These are phyloP conservation scores for Pseudocercospora pini-densiflorae DNA, from an alignment of 2,329 filamentous ascomycete species.

Conservation along the genomic window DNA sequence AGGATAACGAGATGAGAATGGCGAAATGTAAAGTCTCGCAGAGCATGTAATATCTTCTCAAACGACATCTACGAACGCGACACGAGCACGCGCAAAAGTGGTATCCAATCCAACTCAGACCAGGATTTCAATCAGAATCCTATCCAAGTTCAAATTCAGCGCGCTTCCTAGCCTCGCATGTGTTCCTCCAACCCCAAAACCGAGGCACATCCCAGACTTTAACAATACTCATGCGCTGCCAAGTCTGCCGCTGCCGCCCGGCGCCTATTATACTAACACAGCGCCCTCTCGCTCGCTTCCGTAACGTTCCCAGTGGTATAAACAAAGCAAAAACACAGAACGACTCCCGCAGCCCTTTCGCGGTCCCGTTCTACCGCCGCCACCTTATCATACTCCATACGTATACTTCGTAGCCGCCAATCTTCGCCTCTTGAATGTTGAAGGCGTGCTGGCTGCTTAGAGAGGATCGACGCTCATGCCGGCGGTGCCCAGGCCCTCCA, in stretches of 20 bases:
- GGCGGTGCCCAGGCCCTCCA: conserved; percentile 23
- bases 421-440: not conserved
- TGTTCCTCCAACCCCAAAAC: not conserved
- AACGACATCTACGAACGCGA: not conserved
- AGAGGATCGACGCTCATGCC: conserved; percentile 22
- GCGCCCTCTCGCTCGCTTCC: not conserved
- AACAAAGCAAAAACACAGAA: not conserved
- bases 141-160: not conserved
- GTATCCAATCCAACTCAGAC: conserved; percentile 15
- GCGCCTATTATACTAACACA: conserved; percentile 8
- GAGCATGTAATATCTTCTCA: not conserved
- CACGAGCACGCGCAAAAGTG: conserved; percentile 14
- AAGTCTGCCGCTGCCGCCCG: not conserved
- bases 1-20: not conserved
- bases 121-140: not conserved
- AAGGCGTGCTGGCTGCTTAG: conserved; percentile 8
- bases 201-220: not conserved
- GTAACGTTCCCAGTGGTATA: conserved; percentile 7
- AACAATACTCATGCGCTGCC: conserved; percentile 2
- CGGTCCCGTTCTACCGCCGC: conserved; percentile 10
- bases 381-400: conserved; percentile 14
- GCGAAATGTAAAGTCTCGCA: not conserved
- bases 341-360: conserved; percentile 4
- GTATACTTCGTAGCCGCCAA: conserved; percentile 19
- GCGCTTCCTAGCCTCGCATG: not conserved